phyloP scores from a whole-genome alignment of 495 filamentous ascomycete species.

The Penicillium paradoxum region DNA sequence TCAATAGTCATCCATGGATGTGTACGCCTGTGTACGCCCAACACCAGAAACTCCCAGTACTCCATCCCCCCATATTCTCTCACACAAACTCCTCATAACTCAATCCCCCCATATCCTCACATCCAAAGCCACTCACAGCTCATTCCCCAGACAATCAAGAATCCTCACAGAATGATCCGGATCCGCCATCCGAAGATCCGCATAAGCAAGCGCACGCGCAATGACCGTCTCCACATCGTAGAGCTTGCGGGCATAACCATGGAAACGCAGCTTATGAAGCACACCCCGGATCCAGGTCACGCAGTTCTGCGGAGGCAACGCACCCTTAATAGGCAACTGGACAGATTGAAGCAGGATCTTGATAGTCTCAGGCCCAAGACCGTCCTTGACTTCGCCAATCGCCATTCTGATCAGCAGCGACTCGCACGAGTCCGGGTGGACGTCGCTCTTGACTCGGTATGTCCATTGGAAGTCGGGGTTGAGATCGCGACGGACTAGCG shows the following conservation, averaged over 20 bases:
- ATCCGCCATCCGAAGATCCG: neutral
- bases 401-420: neutral
- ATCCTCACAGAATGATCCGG: neutral
- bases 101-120: neutral
- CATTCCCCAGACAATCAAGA: neutral
- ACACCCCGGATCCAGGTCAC: neutral
- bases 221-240: neutral
- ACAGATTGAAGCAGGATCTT: neutral
- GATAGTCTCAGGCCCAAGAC: neutral
- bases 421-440: neutral
- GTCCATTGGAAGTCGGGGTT: constrained; percentile 4
- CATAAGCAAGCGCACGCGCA: neutral
- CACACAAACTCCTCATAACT: neutral
- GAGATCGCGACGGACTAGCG: neutral
- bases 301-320: constrained; percentile 1
- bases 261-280: neutral
- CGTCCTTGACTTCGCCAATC: neutral
- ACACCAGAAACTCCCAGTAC: neutral
- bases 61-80: neutral
- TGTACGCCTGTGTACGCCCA: neutral
- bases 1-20: too few species aligned
- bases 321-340: neutral
- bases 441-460: neutral
- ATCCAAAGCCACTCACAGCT: neutral
- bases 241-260: neutral